phyloP scores from a whole-genome alignment of 257 asterid species.

The Solanum stenotomum region DNA sequence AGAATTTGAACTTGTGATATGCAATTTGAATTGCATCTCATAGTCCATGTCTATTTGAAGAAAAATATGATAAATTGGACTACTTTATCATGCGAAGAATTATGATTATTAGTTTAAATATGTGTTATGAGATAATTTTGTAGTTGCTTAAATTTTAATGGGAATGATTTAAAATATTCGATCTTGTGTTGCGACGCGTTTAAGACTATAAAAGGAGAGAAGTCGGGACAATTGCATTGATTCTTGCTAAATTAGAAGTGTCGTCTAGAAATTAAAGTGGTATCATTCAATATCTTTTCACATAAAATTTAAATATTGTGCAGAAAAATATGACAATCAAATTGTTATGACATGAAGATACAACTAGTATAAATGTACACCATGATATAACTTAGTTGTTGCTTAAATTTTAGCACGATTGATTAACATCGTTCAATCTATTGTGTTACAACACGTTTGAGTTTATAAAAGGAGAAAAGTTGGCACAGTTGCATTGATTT shows the following conservation, averaged over 20 bases:
- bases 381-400: background rate
- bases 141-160: background rate
- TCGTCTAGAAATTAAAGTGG: background rate
- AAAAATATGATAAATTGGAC: background rate
- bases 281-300: no score
- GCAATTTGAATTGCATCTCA: background rate
- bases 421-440: background rate
- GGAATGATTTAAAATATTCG: background rate
- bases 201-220: background rate
- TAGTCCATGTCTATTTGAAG: background rate
- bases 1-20: background rate
- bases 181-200: background rate
- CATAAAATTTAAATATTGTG: no score
- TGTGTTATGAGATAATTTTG: background rate
- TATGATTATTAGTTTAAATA: background rate
- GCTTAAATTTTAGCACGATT: background rate
- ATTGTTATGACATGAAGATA: no score
- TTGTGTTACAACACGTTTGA: background rate
- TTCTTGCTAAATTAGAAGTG: background rate
- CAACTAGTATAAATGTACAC: background rate
- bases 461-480: background rate
- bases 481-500: background rate
- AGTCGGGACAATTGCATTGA: background rate
- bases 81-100: background rate
- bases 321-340: no score